These are phyloP conservation scores for Xanthoparmelia taractica DNA, from an alignment of 495 filamentous ascomycete genomes.

Conservation along the genomic window DNA sequence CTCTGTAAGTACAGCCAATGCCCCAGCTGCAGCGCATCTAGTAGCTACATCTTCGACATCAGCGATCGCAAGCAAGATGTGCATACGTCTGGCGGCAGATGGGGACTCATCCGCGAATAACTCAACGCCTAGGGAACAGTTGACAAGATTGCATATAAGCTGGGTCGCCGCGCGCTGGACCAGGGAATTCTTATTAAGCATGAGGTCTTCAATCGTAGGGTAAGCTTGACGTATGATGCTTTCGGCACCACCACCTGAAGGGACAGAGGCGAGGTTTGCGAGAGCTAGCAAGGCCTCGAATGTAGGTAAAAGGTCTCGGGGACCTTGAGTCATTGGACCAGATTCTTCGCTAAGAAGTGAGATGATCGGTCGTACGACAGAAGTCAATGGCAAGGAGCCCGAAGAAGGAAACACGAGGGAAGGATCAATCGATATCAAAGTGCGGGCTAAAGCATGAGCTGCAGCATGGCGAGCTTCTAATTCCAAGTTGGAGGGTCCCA, in stretches of 20 bases:
- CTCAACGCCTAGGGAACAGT: conserved; percentile 61
- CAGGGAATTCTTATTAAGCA: conserved; percentile 66
- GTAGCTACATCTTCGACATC: conserved; percentile 77
- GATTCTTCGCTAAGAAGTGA: conserved; percentile 51
- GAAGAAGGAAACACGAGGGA: conserved; percentile 73
- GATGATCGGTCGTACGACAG: conserved; percentile 70
- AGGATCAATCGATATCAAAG: conserved; percentile 85
- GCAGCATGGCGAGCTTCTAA: conserved; percentile 50
- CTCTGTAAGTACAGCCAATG: conserved; percentile 72
- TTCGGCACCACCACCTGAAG: conserved; percentile 57
- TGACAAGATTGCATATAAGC: conserved; percentile 86
- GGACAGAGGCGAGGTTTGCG: conserved; percentile 81
- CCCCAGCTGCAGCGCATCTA: conserved; percentile 77
- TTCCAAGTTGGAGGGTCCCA: conserved; percentile 34
- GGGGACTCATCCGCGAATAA: conserved; percentile 65
- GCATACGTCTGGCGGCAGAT: conserved; percentile 61
- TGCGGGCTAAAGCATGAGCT: conserved; percentile 82
- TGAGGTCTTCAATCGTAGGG: conserved; percentile 68
- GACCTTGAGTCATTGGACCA: conserved; percentile 45
- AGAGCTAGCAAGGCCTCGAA: conserved; percentile 89
- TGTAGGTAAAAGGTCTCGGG: conserved; percentile 72
- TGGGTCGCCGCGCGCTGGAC: conserved; percentile 80
- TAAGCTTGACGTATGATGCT: conserved; percentile 66
- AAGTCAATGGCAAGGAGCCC: conserved; percentile 60
- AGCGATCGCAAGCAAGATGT: conserved; percentile 76